Base-by-base conservation (phyloP, 139 green algal genomes). In the Ulvella scutata region DNA sequence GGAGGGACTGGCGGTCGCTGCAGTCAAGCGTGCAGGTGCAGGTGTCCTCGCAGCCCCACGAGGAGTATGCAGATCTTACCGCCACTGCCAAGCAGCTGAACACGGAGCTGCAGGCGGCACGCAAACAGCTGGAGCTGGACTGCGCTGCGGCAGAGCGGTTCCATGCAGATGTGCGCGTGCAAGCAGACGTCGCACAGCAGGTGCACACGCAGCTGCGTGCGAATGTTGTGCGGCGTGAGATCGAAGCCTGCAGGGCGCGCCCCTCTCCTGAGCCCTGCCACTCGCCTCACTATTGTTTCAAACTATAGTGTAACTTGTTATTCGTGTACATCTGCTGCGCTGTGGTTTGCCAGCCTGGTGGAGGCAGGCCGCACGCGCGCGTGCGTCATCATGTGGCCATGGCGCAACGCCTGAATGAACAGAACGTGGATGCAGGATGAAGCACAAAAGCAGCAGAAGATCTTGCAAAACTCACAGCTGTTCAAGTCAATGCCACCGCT, bases 401-500 rank as follows among this genome's bases (percentile, higher is more conserved):
- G n/a, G n/a, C n/a, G n/a, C n/a, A n/a, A n/a, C n/a, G n/a, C n/a
- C n/a, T n/a, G n/a, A n/a, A n/a, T n/a, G n/a, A n/a, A n/a, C n/a
- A n/a, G n/a, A 29, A 67, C 13, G 2, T 2, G 51, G 17, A 0
- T 67, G 51, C 51, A 67, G 51, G 51, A 67, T 26, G 51, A 67
- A 23, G 9, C 51, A 10, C 51, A 67, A 26, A 67, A 67, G 20
- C 51, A 67, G 51, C n/a, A n/a, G n/a, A 67, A 67, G 51, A 67
- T 67, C 9, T 36, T 67, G 51, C n/a, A 67, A 26, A n/a, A 67
- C 51, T 10, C 51, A 29, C 51, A 67, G n/a, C 51, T 67, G 51
- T 67, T 67, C 51, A 67, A 67, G 51, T 67, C 51, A 26, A 67
- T 67, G 51, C 51, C 51, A 26, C 51, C 51, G 17, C 51, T 67